Evolutionary conservation across 345 rosid species (phyloP).

Genomic region (Lagerstroemia speciosa): DNA sequence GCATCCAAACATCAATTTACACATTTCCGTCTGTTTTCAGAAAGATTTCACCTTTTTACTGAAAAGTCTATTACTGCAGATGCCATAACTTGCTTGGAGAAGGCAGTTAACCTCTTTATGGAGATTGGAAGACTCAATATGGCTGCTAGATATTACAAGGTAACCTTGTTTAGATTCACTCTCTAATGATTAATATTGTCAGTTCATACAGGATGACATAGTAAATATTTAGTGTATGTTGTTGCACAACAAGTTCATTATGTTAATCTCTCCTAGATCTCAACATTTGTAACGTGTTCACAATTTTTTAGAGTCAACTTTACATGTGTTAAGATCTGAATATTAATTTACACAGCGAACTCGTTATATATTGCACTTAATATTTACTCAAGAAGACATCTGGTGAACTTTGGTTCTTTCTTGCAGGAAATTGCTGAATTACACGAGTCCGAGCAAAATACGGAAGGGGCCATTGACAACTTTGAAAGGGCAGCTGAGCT

Average conservation of each 20-base stretch:
- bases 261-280: too few species aligned
- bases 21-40: neutral
- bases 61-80: constrained; percentile 29
- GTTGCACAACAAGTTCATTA: too few species aligned
- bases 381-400: too few species aligned
- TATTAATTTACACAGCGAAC: too few species aligned
- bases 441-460: constrained; percentile 55
- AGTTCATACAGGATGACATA: neutral
- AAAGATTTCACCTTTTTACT: neutral
- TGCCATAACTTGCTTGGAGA: constrained; percentile 81
- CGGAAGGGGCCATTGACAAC: constrained; percentile 51
- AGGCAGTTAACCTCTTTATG: constrained; percentile 70
- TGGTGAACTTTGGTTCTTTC: constrained; percentile 9
- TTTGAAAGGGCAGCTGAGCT: constrained; percentile 80
- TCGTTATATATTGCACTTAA: too few species aligned
- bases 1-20: neutral
- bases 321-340: too few species aligned
- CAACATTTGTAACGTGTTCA: too few species aligned
- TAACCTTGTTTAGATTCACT: constrained; percentile 11
- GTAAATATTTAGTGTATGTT: too few species aligned
- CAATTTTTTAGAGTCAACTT: too few species aligned
- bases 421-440: constrained; percentile 79
- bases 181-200: neutral
- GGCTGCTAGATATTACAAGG: constrained; percentile 99
- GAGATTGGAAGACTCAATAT: constrained; percentile 95